Base-by-base conservation (phyloP, 2,329 filamentous ascomycete genomes). In the Claviceps sp. region DNA sequence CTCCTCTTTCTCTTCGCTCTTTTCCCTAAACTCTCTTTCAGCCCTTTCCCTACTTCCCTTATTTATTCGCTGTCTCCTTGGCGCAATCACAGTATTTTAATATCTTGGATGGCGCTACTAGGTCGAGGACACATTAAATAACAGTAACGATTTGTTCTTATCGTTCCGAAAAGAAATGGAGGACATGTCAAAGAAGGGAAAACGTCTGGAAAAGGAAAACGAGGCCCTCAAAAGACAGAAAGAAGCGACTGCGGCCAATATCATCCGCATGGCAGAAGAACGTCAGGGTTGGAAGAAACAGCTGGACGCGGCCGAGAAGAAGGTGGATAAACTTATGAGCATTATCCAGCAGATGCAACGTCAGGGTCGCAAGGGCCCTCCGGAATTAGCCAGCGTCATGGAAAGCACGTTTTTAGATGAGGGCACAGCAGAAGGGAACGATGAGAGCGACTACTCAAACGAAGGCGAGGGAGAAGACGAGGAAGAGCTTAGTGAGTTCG, bases 101-200 rank as follows among this genome's bases (percentile, higher is more conserved):
- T 40, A 4, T 44, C 4, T 24, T 38, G 20, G 5, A 45, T 20
- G 30, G 20, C 40, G 37, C 26, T 16, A 24, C 56, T 60, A 97
- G 91, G 91, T 97, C 65, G 91, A 97, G 78, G 93, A 97, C 70
- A 97, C 91, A 40, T 78, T 97, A 50, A 97, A 96, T 71, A 97
- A 96, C 66, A 95, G 88, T 69, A 97, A 97, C 72, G 93, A 97
- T 66, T 75, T 97, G 51, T 97, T 97, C 69, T 74, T 96, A 59
- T 96, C 93, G 1, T 97, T 97, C 70, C 82, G 91, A 51, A 96
- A 95, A 72, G 93, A 97, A 70, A 97, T 97, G 90, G 93, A 97
- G 70, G 93, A 97, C 64, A 97, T 97, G 90, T 95, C 90, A 1
- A 96, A 96, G 73, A 97, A 97, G 73, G 95, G 91, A 5, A 96